Conservation (phyloP, 164 flowering plant species). For the Saururus chinensis region DNA sequence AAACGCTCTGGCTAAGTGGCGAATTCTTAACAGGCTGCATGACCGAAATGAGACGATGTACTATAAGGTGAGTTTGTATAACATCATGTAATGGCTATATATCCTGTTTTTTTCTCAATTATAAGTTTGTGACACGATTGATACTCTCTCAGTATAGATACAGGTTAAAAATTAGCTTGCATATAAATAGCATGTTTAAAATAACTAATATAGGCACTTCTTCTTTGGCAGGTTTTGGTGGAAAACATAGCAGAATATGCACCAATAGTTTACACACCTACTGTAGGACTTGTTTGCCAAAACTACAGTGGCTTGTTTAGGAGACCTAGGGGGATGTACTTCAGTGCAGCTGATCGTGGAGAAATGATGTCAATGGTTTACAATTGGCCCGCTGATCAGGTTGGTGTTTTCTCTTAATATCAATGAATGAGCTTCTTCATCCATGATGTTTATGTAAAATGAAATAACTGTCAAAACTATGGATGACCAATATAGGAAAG, state of each 20-base stretch:
- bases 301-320: slow-evolving; percentile 91
- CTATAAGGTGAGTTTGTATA: slow-evolving; percentile 47
- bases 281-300: slow-evolving; percentile 96
- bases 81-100: too few species aligned
- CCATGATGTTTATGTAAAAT: too few species aligned
- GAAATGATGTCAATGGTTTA: slow-evolving; percentile 98
- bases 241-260: slow-evolving; percentile 94
- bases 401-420: slow-evolving; percentile 6
- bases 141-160: neutral
- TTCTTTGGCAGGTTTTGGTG: slow-evolving; percentile 67
- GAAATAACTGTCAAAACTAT: too few species aligned
- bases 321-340: slow-evolving; percentile 98
- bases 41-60: slow-evolving; percentile 99
- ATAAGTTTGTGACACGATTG: neutral
- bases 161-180: neutral
- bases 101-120: neutral
- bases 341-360: slow-evolving; percentile 92
- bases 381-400: slow-evolving; percentile 99
- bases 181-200: neutral
- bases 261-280: slow-evolving; percentile 93
- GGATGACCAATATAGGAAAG: too few species aligned
- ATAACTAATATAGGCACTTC: neutral
- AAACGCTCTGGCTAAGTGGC: slow-evolving; percentile 84
- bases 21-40: slow-evolving; percentile 89
- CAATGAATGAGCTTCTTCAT: neutral